Evolutionary conservation across 805 yeast species (phyloP).

Genomic region (Cyberlindnera nakhonratchasimensis): DNA sequence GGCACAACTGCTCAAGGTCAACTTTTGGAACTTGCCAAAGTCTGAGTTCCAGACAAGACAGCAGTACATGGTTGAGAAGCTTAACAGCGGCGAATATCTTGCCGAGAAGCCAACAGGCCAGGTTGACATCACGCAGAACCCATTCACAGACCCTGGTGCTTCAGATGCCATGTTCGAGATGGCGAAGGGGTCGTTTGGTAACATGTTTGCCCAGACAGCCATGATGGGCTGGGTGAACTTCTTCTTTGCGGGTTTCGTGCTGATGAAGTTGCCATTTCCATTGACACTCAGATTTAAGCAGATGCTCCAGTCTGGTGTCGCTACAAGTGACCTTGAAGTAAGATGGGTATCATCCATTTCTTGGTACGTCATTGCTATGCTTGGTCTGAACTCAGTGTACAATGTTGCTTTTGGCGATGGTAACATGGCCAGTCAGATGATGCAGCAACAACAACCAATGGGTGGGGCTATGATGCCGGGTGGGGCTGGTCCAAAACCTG

Average conservation of each 20-base stretch:
- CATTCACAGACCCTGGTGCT: slow-evolving; percentile 66
- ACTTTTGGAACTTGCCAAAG: slow-evolving; percentile 48
- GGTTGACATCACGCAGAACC: slow-evolving; percentile 43
- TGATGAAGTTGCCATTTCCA: slow-evolving; percentile 89
- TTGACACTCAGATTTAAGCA: slow-evolving; percentile 84
- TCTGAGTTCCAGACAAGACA: slow-evolving; percentile 54
- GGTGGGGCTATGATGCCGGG: slow-evolving; percentile 43
- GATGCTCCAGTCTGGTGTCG: slow-evolving; percentile 87
- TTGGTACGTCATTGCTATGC: slow-evolving; percentile 88
- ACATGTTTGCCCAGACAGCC: slow-evolving; percentile 85
- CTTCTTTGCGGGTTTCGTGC: slow-evolving; percentile 87
- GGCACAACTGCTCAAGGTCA: slow-evolving; percentile 53
- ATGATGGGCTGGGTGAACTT: slow-evolving; percentile 96
- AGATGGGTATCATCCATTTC: slow-evolving; percentile 92
- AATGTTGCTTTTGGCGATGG: slow-evolving; percentile 59
- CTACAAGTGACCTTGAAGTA: slow-evolving; percentile 80
- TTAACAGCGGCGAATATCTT: slow-evolving; percentile 49
- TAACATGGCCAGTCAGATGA: slow-evolving; percentile 37
- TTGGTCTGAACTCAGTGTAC: slow-evolving; percentile 80
- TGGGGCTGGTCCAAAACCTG: slow-evolving; percentile 44
- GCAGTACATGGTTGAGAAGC: slow-evolving; percentile 41
- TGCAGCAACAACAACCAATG: slow-evolving; percentile 15
- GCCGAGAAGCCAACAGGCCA: slow-evolving; percentile 37
- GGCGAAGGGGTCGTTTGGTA: slow-evolving; percentile 79
- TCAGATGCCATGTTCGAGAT: slow-evolving; percentile 71